Evolutionary conservation across 805 yeast genomes (phyloP).

Genomic region (Hanseniaspora taiwanica): DNA sequence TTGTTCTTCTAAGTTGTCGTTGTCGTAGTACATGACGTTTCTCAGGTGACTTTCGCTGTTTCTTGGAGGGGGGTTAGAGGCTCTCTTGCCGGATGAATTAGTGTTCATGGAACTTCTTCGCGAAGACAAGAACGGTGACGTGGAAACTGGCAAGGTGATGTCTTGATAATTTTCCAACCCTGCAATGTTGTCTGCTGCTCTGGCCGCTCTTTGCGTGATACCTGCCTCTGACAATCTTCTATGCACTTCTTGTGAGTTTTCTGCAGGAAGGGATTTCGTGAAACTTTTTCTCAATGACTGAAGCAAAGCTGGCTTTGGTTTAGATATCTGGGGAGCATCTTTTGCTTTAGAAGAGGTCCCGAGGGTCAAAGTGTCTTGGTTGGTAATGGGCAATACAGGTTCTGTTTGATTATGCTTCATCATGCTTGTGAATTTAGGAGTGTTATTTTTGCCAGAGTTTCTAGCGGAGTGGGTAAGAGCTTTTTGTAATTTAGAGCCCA

Average conservation of each 20-base stretch:
- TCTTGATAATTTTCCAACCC: slow-evolving; percentile 26
- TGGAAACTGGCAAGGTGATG: slow-evolving; percentile 1
- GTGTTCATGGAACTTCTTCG: not conserved
- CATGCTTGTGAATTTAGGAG: no score
- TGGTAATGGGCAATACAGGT: not conserved
- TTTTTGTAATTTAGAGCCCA: slow-evolving; percentile 24
- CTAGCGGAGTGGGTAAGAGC: slow-evolving; percentile 13
- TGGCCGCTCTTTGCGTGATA: slow-evolving; percentile 30
- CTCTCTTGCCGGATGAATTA: not conserved
- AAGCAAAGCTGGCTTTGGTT: not conserved
- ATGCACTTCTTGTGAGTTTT: slow-evolving; percentile 19
- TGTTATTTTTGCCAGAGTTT: no score
- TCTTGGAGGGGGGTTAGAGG: not conserved
- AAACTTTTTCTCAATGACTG: slow-evolving; percentile 11
- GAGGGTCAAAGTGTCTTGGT: not conserved
- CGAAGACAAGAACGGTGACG: not conserved
- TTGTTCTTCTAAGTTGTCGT: slow-evolving; percentile 9
- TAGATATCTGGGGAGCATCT: not conserved
- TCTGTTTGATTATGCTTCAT: not conserved
- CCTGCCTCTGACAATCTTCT: slow-evolving; percentile 25
- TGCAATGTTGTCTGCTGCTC: slow-evolving; percentile 32
- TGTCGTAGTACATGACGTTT: slow-evolving; percentile 5
- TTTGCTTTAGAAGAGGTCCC: not conserved
- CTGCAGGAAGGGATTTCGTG: slow-evolving; percentile 10
- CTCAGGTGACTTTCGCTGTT: not conserved